These are phyloP conservation scores for Leptodermis oblonga DNA, from an alignment of 257 asterid genomes.

Conservation along the genomic window DNA sequence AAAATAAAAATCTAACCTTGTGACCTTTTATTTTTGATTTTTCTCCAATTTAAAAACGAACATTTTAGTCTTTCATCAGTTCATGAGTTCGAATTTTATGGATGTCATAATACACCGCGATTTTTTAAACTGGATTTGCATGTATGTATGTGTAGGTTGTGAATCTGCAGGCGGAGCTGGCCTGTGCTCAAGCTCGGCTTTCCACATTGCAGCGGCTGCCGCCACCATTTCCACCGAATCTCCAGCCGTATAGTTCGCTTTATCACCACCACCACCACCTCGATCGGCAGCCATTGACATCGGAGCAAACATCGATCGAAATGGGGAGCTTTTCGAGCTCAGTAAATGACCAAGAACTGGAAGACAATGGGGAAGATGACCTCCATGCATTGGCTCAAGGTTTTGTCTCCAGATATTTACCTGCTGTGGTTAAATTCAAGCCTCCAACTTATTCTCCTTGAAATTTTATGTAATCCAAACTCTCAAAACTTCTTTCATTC, in stretches of 20 bases:
- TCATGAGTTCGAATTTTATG: too few relatives aligned
- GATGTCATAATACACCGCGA: too few relatives aligned
- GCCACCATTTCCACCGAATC: neutral
- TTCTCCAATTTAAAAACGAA: too few relatives aligned
- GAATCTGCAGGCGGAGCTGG: conserved; percentile 80
- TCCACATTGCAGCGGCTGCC: conserved; percentile 43
- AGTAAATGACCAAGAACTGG: conserved; percentile 23
- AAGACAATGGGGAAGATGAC: conserved; percentile 24
- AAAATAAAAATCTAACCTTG: too few relatives aligned
- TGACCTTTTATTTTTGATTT: too few relatives aligned
- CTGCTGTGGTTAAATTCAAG: conserved; percentile 38
- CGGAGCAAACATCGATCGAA: conserved; percentile 27
- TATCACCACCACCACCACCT: conserved; percentile 9
- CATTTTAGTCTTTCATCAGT: too few relatives aligned
- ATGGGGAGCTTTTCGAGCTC: conserved; percentile 32
- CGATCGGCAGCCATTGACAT: conserved; percentile 8
- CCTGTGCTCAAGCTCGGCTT: conserved; percentile 74
- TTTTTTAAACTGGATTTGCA: neutral
- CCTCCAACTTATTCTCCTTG: conserved; percentile 29
- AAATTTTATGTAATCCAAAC: neutral
- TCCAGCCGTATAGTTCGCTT: conserved; percentile 18
- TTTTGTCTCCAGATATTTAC: conserved; percentile 50
- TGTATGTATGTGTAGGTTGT: conserved; percentile 41
- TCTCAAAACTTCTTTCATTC: neutral
- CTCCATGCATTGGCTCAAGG: conserved; percentile 51